Percentiles rank a stretch among this genome's conserved stretches.
Evolutionary conservation across 305 asterid genomes (phyloP).

Genomic region (Salvia sclarea): DNA sequence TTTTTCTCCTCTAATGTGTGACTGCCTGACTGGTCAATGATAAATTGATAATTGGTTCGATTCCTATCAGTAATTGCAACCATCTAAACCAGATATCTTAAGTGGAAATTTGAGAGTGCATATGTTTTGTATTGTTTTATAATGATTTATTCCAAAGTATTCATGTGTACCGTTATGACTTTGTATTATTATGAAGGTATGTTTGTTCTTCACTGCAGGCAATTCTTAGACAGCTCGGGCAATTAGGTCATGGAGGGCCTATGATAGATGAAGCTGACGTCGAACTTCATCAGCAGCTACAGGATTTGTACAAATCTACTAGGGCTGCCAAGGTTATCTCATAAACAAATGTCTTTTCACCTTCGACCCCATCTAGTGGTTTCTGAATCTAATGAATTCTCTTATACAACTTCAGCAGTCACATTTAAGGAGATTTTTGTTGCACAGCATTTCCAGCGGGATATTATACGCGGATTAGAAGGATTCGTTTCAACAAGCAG

Average conservation of each 20-base stretch:
- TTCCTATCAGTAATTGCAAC: background rate
- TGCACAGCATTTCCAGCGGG: constrained; percentile 98
- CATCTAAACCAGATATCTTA: background rate
- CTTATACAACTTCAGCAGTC: constrained; percentile 53
- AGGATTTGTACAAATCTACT: constrained; percentile 79
- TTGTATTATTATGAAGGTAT: background rate
- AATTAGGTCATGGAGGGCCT: constrained; percentile 77
- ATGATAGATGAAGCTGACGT: constrained; percentile 73
- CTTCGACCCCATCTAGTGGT: constrained; percentile 23
- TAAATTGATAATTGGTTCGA: too few relatives aligned
- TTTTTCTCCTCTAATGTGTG: background rate
- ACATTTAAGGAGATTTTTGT: constrained; percentile 67
- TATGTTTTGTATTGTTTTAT: background rate
- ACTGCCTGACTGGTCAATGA: too few relatives aligned
- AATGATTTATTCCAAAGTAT: background rate
- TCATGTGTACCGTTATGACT: background rate
- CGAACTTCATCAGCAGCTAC: constrained; percentile 69
- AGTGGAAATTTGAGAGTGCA: background rate
- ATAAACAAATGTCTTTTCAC: constrained; percentile 28
- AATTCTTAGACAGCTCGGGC: constrained; percentile 81
- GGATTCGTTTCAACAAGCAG: constrained; percentile 69
- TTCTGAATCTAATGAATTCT: constrained; percentile 49
- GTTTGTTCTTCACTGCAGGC: constrained; percentile 49
- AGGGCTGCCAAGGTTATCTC: constrained; percentile 79
- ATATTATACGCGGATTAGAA: constrained; percentile 82